Evolutionary conservation across 225 moss, liverwort and hornwort genomes (phyloP), one percentile per base, ranked within the genome.

Genomic region (Sphagnum contortum): DNA sequence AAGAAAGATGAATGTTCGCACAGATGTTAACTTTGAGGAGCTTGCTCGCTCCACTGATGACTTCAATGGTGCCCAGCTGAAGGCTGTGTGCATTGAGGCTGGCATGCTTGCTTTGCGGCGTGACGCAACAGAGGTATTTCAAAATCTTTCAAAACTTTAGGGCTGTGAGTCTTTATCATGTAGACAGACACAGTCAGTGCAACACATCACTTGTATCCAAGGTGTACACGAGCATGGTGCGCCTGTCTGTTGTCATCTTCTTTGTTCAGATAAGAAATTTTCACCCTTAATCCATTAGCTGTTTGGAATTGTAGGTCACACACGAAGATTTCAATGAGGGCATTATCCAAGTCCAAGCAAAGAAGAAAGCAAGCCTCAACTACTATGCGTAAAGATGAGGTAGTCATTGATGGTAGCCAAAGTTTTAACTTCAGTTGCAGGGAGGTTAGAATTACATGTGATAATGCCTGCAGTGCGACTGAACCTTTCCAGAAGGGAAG

Each of bases 261-360:
- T 29, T 29, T 29, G 0, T 29, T 29, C 29, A 29, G 29, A 29
- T 29, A 29, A 29, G 29, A 29, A 29, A 29, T 29, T 29, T 29
- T 29, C 29, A 29, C 29, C 29, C 29, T 29, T 29, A 29, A 29
- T 29, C 1, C 29, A 29, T 55, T 54, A 12, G 10, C 53, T 4
- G 5, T 66, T 57, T 45, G 65, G 54, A 46, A 53, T 0, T 55
- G 57, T 50, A 81, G 81, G 83, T 83, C 5, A 83, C 83, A 12
- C 83, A 83, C 50, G 83, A 83, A 65, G 83, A 83, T 62, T 83
- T 83, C 70, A 83, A 83, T 48, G 83, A 83, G 67, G 83, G 83
- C 8, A 83, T 83, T 47, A 83, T 80, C 60, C 83, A 83, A 70
- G 83, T 83, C 44, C 83, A 83, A 74, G 83, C 83, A 8, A 83